These are phyloP conservation scores for Coemansia sp. DNA, from an alignment of 192 early-diverging fungal genomes.

Conservation along the genomic window DNA sequence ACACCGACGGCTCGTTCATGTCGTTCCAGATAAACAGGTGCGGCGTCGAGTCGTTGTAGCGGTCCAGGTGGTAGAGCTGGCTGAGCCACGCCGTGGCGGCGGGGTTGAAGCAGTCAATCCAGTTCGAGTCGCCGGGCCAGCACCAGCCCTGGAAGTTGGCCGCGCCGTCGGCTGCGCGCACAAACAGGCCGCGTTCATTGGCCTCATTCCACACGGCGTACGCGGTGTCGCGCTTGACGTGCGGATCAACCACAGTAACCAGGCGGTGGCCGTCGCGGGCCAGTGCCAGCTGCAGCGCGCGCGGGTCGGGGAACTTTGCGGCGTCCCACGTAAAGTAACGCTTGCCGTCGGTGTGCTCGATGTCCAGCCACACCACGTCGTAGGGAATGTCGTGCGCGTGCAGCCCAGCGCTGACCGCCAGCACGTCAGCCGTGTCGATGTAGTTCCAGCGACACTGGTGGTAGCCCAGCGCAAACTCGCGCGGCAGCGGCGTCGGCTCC, in stretches of 20 bases:
- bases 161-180: constrained; percentile 67
- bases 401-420: constrained; percentile 78
- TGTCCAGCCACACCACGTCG: constrained; percentile 99
- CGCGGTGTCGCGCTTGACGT: constrained; percentile 80
- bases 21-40: constrained; percentile 95
- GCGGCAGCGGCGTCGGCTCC: constrained; percentile 80
- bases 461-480: constrained; percentile 84
- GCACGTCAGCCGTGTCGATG: constrained; percentile 83
- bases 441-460: constrained; percentile 99
- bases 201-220: constrained; percentile 81
- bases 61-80: constrained; percentile 66
- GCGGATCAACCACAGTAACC: constrained; percentile 96
- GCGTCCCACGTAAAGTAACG: constrained; percentile 97
- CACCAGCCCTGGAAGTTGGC: constrained; percentile 93
- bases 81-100: constrained; percentile 76
- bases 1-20: constrained; percentile 99
- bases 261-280: constrained; percentile 69
- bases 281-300: constrained; percentile 75
- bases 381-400: constrained; percentile 90
- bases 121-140: constrained; percentile 93
- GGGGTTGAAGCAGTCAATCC: constrained; percentile 88
- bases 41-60: constrained; percentile 80
- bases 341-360: constrained; percentile 99
- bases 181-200: constrained; percentile 65
- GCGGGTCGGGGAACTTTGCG: constrained; percentile 84